Percentiles rank a stretch among this genome's conserved stretches.
Conservation (phyloP, 2,329 filamentous ascomycete species). For the Colletotrichum zoysiae region DNA sequence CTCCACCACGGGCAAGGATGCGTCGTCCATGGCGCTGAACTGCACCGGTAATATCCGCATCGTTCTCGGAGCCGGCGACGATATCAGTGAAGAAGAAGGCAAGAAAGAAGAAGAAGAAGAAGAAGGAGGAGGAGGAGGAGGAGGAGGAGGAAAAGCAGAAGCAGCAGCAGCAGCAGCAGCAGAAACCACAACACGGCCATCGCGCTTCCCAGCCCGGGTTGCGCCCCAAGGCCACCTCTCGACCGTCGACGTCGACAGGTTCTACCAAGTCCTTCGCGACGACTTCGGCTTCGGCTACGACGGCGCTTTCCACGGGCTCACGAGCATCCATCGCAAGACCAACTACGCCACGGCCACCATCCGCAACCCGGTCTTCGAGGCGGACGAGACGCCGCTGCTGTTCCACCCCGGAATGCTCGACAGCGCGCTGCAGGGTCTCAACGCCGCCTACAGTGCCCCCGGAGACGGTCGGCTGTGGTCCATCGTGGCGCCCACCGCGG, state of each 20-base stretch:
- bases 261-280: conserved; percentile 43
- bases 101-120: background rate
- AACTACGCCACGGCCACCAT: conserved; percentile 23
- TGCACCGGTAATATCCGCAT: conserved; percentile 5
- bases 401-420: conserved; percentile 17
- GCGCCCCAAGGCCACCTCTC: background rate
- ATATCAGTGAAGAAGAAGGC: background rate
- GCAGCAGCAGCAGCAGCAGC: too few relatives aligned
- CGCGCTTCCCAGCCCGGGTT: background rate
- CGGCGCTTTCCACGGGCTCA: conserved; percentile 42
- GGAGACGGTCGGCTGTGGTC: background rate
- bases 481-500: background rate
- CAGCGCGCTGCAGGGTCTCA: conserved; percentile 1
- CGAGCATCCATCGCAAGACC: conserved; percentile 36
- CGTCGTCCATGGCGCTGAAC: conserved; percentile 50
- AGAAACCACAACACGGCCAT: background rate
- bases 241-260: conserved; percentile 37
- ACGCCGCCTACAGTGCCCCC: conserved; percentile 6
- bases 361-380: background rate
- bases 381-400: background rate
- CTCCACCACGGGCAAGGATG: conserved; percentile 50
- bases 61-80: background rate
- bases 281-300: conserved; percentile 45
- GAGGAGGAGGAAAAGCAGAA: too few relatives aligned
- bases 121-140: too few relatives aligned